A percentile compares a stretch with the other conserved stretches of the same genome.
Evolutionary conservation across 805 yeast genomes (phyloP).

Genomic region (Zygosaccharomyces pseudorouxii): DNA sequence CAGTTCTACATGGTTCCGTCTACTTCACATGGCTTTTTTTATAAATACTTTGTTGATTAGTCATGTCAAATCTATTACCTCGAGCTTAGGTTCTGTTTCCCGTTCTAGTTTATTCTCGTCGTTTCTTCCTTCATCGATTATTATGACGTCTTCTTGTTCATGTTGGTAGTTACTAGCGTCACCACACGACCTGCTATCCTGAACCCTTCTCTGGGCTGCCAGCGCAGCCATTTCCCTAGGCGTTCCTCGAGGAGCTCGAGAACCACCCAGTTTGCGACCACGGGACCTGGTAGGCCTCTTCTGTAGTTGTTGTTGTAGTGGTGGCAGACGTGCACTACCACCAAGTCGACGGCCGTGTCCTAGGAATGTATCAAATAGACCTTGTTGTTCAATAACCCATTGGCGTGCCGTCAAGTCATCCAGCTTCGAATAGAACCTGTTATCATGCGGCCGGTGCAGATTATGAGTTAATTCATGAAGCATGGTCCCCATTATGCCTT

Average conservation of each 20-base stretch:
- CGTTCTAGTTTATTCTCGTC: background rate
- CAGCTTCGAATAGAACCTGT: slow-evolving; percentile 56
- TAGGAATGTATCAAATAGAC: slow-evolving; percentile 29
- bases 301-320: slow-evolving; percentile 6
- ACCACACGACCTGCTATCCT: slow-evolving; percentile 26
- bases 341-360: slow-evolving; percentile 33
- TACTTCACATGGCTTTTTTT: background rate
- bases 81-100: background rate
- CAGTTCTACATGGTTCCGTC: background rate
- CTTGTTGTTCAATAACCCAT: slow-evolving; percentile 33
- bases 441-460: slow-evolving; percentile 74
- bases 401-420: slow-evolving; percentile 56
- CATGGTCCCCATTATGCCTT: slow-evolving; percentile 72
- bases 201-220: slow-evolving; percentile 31
- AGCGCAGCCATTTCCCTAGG: slow-evolving; percentile 33
- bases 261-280: slow-evolving; percentile 13
- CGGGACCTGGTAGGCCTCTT: slow-evolving; percentile 7
- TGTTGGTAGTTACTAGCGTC: slow-evolving; percentile 1
- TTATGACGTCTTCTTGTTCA: slow-evolving; percentile 2
- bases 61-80: slow-evolving; percentile 3
- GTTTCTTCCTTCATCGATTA: slow-evolving; percentile 3
- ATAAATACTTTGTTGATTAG: background rate
- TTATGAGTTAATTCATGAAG: slow-evolving; percentile 88
- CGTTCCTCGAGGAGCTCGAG: slow-evolving; percentile 4
- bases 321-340: slow-evolving; percentile 5